Evolutionary conservation across 2,329 filamentous ascomycete species (phyloP).

Genomic region (Arthrobotrys entomopaga): DNA sequence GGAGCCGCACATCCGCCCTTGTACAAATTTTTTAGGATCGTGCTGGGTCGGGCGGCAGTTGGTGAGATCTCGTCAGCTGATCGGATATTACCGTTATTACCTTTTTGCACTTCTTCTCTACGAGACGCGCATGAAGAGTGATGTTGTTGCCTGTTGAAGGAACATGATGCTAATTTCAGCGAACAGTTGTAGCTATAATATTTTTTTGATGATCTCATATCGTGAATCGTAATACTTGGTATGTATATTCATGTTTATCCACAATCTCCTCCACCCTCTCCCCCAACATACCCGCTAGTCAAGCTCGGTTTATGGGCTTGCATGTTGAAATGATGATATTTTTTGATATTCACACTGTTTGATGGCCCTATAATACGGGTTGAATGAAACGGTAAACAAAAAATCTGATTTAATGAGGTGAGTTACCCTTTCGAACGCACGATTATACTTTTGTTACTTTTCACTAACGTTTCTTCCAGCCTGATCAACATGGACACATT

Average conservation of each 20-base stretch:
- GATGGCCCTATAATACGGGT: slow-evolving; percentile 60
- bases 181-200: slow-evolving; percentile 20
- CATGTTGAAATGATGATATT: slow-evolving; percentile 61
- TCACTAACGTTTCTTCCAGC: slow-evolving; percentile 26
- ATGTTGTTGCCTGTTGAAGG: slow-evolving; percentile 52
- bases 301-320: slow-evolving; percentile 6
- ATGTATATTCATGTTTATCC: slow-evolving; percentile 53
- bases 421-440: slow-evolving; percentile 42
- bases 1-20: slow-evolving; percentile 61
- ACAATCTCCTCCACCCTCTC: slow-evolving; percentile 56
- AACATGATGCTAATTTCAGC: slow-evolving; percentile 24
- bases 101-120: background rate
- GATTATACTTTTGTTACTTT: slow-evolving; percentile 42
- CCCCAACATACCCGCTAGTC: no score
- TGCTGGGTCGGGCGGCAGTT: slow-evolving; percentile 61
- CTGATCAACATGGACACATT: slow-evolving; percentile 53
- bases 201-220: background rate
- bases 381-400: slow-evolving; percentile 61
- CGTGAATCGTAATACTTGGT: slow-evolving; percentile 14
- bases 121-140: no score
- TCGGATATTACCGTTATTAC: slow-evolving; percentile 52
- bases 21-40: slow-evolving; percentile 62
- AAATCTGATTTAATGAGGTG: slow-evolving; percentile 66
- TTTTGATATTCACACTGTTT: slow-evolving; percentile 64
- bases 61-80: slow-evolving; percentile 65